Evolutionary conservation across 805 yeast genomes (phyloP), one percentile per base, ranked within the genome.

Genomic region (Metschnikowia cubensis): DNA sequence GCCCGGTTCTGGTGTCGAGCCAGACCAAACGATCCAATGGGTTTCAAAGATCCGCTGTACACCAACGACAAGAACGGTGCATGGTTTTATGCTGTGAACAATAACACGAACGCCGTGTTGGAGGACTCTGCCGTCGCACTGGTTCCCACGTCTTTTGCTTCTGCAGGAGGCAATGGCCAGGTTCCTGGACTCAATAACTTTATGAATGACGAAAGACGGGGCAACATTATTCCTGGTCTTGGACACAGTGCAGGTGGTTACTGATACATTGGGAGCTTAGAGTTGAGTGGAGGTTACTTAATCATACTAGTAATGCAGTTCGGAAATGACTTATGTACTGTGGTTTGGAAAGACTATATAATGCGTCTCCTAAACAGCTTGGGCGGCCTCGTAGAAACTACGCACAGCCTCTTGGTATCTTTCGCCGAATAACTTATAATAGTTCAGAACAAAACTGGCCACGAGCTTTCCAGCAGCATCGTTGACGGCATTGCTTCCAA

Each of bases 1-100:
- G 88, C 96, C 21, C 71, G 97, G 49, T 88, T 95, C 68, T 94
- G 99, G 99, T 83, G 91, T 31, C 76, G 99, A 46, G 86, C 96
- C 1, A 77, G 96, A 63, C 97, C 97, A 1, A 85, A 84, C 58
- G 99, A 94, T 70, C 86, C 89, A 0, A 80, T 79, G 62, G 87
- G 88, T 2, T 89, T 82, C 70, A 81, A 83, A 56, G 96, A 89
- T 65, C 86, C 89, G 14, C 83, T 89, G 50, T 89, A 90, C 67
- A 85, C 89, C 15, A 76, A 80, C 63, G 81, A 80, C 39, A 81
- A 81, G 57, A 71, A 70, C 45, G 82, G 80, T 35, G 82, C 83
- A 5, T 80, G 84, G 84, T 74, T 74, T 59, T 74, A 73, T 51
- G 70, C 73, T 18, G 76, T 73, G 32, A 74, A 74, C 58, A 74